Evolutionary conservation across 768 basidiomycete genomes (phyloP).

Genomic region (Strobilomyces dryophilus): DNA sequence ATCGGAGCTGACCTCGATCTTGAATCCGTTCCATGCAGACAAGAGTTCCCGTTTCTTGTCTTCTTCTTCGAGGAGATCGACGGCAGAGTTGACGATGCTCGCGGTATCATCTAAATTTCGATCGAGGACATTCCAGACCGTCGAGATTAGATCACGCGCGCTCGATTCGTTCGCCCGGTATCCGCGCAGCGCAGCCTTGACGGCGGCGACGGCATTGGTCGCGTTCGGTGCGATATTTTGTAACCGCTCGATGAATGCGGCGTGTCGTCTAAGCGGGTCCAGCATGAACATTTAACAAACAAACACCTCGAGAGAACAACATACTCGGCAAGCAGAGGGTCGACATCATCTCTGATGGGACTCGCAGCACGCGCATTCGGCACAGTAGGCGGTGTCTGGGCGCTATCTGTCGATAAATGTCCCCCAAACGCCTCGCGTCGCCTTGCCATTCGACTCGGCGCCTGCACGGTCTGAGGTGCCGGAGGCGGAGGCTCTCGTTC

Average conservation of each 20-base stretch:
- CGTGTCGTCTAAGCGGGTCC: constrained; percentile 50
- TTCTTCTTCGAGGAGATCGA: constrained; percentile 77
- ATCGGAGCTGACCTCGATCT: constrained; percentile 67
- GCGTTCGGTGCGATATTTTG: constrained; percentile 55
- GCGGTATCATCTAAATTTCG: constrained; percentile 68
- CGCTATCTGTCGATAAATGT: constrained; percentile 43
- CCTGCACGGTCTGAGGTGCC: constrained; percentile 19
- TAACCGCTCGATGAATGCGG: constrained; percentile 61
- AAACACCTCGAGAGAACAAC: constrained; percentile 18
- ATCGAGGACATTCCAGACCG: constrained; percentile 78
- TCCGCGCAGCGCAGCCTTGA: constrained; percentile 73
- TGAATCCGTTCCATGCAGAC: constrained; percentile 78
- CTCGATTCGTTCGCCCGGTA: constrained; percentile 74
- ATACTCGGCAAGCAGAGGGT: constrained; percentile 54
- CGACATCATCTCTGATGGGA: constrained; percentile 40
- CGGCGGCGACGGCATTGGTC: constrained; percentile 51
- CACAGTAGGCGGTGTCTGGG: constrained; percentile 10
- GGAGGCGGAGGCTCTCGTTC: constrained; percentile 38
- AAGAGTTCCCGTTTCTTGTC: constrained; percentile 80
- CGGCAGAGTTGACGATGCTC: constrained; percentile 64
- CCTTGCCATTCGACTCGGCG: constrained; percentile 33
- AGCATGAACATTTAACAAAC: neutral
- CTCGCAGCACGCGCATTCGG: constrained; percentile 27
- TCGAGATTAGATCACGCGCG: constrained; percentile 82
- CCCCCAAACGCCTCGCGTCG: constrained; percentile 64